Conservation (phyloP, 108 stramenopile species). For the Chaetoceros tenuissimus region DNA sequence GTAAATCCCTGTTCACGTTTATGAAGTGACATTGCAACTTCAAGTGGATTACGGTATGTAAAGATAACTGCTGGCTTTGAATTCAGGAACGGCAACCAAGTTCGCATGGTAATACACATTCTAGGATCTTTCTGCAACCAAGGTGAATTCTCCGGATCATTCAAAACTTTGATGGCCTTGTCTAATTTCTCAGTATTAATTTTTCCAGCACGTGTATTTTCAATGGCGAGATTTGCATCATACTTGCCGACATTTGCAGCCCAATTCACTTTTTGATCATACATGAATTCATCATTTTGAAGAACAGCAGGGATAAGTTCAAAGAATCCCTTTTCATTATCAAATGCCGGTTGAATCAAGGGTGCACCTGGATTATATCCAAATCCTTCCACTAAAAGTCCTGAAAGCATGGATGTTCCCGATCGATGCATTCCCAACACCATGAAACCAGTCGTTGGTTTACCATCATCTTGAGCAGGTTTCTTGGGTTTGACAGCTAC, state of each 20-base stretch:
- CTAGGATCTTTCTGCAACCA: constrained; percentile 92
- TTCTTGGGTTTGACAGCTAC: constrained; percentile 2
- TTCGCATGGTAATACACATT: constrained; percentile 81
- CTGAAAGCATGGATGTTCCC: constrained; percentile 73
- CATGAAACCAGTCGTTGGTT: constrained; percentile 44
- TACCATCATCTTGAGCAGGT: neutral
- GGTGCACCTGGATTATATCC: constrained; percentile 72
- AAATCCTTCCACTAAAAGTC: constrained; percentile 54
- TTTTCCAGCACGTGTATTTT: constrained; percentile 34
- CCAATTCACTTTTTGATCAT: constrained; percentile 62
- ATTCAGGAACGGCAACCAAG: constrained; percentile 75
- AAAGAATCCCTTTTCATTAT: constrained; percentile 89
- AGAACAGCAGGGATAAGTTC: constrained; percentile 75
- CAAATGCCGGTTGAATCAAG: constrained; percentile 40
- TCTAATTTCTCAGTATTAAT: constrained; percentile 54
- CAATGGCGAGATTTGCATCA: constrained; percentile 46
- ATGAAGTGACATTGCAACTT: constrained; percentile 84
- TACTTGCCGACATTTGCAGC: constrained; percentile 51
- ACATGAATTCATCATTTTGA: constrained; percentile 85
- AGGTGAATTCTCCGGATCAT: constrained; percentile 50
- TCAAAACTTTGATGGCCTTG: constrained; percentile 47
- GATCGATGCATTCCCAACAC: constrained; percentile 87
- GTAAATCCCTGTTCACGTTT: constrained; percentile 53
- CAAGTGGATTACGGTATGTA: constrained; percentile 89
- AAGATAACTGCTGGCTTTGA: constrained; percentile 77